Evolutionary conservation across 345 rosid species (phyloP), one percentile per base, ranked within the genome.

Genomic region (Leavenworthia alabamica): DNA sequence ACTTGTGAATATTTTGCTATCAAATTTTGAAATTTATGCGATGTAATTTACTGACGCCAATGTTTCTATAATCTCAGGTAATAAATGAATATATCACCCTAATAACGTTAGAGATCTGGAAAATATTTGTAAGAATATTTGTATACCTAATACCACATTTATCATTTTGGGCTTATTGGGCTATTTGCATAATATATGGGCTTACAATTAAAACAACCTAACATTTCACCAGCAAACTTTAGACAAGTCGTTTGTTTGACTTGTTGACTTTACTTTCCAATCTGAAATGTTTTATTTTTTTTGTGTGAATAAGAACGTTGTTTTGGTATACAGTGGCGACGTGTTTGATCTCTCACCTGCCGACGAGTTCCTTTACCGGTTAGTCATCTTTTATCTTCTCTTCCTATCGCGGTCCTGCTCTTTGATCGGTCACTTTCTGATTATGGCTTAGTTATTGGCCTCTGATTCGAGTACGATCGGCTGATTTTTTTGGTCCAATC

Each of bases 231-330:
- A n/a, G 29, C 51, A 42, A 51, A 51, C 11, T 33, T 33, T 19
- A 52, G 15, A 43, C 71, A 46, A 55, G 48, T 57, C 66, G 28
- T 49, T 20, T 35, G 55, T 51, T 36, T 51, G 67, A 68, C 73
- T 53, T 44, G 47, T 61, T 53, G 56, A 53, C 73, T 50, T 51
- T 69, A 20, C n/a, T 14, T 16, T 16, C 15, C 1, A 26, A 26
- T 26, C 47, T 13, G 46, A 39, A 37, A 48, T 27, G 1, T 42
- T 11, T 16, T n/a, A n/a, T n/a, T 39, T 24, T 14, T 5, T 23
- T 8, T 29, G 11, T 10, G 8, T 13, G 13, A 8, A 28, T 28
- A 29, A 33, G n/a, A 27, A n/a, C 20, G 9, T 9, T 59, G 33
- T 5, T 8, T 52, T 43, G 1, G 6, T 35, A 24, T 35, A 33